Conservation (phyloP, 768 basidiomycete genomes). For the Botryobasidium botryosum region DNA sequence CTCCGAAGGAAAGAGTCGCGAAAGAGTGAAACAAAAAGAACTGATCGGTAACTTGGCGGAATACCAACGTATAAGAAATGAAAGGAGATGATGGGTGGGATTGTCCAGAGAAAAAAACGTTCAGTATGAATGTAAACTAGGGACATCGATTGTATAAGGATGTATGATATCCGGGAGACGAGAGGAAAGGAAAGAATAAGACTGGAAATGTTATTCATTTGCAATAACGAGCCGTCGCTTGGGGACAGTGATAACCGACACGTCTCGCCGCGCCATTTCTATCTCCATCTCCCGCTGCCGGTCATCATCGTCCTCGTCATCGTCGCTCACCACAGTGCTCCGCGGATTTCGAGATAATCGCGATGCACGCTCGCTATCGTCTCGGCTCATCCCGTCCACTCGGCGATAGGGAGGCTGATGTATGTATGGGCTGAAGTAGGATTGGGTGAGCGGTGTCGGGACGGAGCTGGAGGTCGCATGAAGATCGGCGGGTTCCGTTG, state of each 20-base stretch:
- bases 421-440: too few relatives aligned
- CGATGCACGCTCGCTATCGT: too few relatives aligned
- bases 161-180: neutral
- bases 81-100: constrained; percentile 19
- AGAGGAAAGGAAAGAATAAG: too few relatives aligned
- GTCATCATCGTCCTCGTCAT: constrained; percentile 49
- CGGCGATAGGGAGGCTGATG: constrained; percentile 47
- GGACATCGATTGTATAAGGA: neutral
- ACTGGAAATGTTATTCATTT: constrained; percentile 33
- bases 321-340: constrained; percentile 55
- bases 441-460: too few relatives aligned
- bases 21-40: constrained; percentile 20
- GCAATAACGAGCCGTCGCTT: constrained; percentile 57
- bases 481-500: constrained; percentile 29
- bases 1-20: too few relatives aligned
- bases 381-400: too few relatives aligned
- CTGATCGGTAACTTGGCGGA: constrained; percentile 15
- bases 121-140: too few relatives aligned
- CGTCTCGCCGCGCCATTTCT: constrained; percentile 66
- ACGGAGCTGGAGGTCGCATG: too few relatives aligned
- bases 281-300: constrained; percentile 62
- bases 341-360: too few relatives aligned
- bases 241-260: constrained; percentile 62
- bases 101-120: constrained; percentile 12
- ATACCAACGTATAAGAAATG: neutral